Evolutionary conservation across 495 filamentous ascomycete species (phyloP).

Genomic region (Pseudotulostoma volvatum): DNA sequence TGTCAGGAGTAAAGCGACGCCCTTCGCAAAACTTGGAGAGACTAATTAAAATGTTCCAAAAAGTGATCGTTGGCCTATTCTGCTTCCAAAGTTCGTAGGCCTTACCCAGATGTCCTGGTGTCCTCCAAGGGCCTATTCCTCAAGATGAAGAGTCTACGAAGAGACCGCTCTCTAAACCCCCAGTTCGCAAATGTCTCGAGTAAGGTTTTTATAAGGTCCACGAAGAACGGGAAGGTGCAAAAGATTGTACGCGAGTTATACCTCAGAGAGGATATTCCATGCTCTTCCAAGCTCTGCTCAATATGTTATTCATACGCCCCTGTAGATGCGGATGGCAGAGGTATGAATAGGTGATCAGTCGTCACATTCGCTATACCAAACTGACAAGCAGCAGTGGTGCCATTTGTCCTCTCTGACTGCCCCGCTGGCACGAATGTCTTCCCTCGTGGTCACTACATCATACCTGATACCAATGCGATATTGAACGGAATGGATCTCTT

Average conservation of each 20-base stretch:
- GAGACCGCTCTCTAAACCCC: conserved; percentile 50
- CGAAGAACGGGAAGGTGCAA: conserved; percentile 88
- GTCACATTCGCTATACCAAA: no score
- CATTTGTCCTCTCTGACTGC: conserved; percentile 73
- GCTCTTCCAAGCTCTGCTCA: conserved; percentile 79
- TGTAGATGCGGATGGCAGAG: conserved; percentile 56
- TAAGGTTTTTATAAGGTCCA: conserved; percentile 87
- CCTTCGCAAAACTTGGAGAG: no score
- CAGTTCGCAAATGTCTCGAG: conserved; percentile 64
- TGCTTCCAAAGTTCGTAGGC: no score
- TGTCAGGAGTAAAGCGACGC: no score
- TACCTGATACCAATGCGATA: conserved; percentile 93
- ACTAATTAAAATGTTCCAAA: no score
- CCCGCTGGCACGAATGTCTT: conserved; percentile 70
- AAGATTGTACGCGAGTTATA: conserved; percentile 97
- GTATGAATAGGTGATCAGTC: conserved; percentile 34
- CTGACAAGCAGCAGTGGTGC: conserved; percentile 39
- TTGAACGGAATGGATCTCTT: conserved; percentile 93
- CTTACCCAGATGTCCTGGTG: no score
- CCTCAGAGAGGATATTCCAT: conserved; percentile 89
- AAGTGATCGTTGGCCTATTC: no score
- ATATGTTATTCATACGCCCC: conserved; percentile 55
- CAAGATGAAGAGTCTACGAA: conserved; percentile 81
- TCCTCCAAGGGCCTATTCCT: no score
- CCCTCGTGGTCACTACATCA: conserved; percentile 80